Evolutionary conservation across 768 basidiomycete species (phyloP).

Genomic region (Coprinopsis strossmayeri): DNA sequence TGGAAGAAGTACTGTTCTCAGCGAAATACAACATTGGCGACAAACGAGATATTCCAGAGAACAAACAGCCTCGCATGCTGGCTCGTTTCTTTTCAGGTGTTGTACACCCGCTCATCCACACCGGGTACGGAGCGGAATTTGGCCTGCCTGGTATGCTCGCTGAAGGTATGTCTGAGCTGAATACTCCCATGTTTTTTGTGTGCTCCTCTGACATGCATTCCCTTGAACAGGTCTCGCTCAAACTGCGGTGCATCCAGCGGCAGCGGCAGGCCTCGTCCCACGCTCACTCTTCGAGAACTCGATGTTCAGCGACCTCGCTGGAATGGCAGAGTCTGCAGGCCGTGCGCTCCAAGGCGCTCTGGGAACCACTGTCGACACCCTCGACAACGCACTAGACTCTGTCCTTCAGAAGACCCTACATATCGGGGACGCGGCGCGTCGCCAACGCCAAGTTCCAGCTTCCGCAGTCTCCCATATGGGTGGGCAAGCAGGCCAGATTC

Average conservation of each 20-base stretch:
- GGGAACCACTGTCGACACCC: background rate
- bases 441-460: background rate
- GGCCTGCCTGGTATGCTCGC: constrained; percentile 48
- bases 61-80: constrained; percentile 48
- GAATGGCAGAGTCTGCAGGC: constrained; percentile 4
- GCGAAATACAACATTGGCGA: constrained; percentile 37
- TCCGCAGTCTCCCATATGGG: no score
- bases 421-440: background rate
- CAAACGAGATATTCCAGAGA: constrained; percentile 13
- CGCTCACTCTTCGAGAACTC: constrained; percentile 18
- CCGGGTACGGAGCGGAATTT: constrained; percentile 60
- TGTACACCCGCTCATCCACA: constrained; percentile 60
- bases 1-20: constrained; percentile 65
- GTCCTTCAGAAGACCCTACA: constrained; percentile 2
- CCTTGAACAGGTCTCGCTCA: constrained; percentile 56
- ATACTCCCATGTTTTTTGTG: no score
- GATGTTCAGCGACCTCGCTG: background rate
- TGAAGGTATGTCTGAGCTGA: constrained; percentile 55
- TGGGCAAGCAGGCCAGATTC: no score
- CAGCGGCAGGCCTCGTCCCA: constrained; percentile 18
- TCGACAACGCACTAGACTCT: background rate
- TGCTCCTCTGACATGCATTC: no score
- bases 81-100: constrained; percentile 49
- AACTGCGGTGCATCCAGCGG: constrained; percentile 39
- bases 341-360: background rate